Percentiles rank a stretch among this genome's conserved stretches.
phyloP scores from a whole-genome alignment of 768 basidiomycete species.

The Daedaleopsis sinensis region DNA sequence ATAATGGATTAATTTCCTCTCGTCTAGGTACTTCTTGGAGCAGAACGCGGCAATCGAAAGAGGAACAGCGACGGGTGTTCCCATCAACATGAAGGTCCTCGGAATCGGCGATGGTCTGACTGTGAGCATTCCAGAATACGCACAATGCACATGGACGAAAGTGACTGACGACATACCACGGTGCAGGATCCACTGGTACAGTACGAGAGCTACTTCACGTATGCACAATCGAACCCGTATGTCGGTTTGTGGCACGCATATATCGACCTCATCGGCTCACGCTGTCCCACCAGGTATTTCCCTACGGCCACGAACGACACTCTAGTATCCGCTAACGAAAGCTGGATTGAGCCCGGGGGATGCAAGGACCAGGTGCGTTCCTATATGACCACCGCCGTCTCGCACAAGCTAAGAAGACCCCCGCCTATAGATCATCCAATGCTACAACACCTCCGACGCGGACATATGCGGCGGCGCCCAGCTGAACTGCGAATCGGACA shows the following conservation, averaged over 20 bases:
- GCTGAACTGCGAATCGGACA: conserved; percentile 55
- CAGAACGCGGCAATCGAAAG: conserved; percentile 59
- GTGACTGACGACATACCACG: conserved; percentile 15
- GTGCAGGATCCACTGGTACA: conserved; percentile 42
- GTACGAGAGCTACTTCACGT: conserved; percentile 59
- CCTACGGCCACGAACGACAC: conserved; percentile 48
- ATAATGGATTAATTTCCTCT: neutral
- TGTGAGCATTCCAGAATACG: conserved; percentile 34
- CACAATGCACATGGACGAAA: neutral
- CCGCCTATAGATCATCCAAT: conserved; percentile 47
- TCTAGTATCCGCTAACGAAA: conserved; percentile 42
- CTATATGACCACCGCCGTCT: neutral
- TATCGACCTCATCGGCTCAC: neutral
- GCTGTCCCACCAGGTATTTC: conserved; percentile 41
- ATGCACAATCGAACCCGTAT: conserved; percentile 52
- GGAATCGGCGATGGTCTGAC: conserved; percentile 70
- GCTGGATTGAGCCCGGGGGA: conserved; percentile 47
- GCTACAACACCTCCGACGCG: conserved; percentile 49
- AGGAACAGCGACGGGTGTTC: conserved; percentile 45
- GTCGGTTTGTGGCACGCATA: neutral
- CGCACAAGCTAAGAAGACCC: neutral
- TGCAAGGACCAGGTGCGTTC: conserved; percentile 53
- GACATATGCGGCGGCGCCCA: conserved; percentile 58
- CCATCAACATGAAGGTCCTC: conserved; percentile 57
- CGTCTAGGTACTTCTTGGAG: conserved; percentile 48